Conservation (phyloP, 2,329 filamentous ascomycete species). For the Hypomyces rosellus region DNA sequence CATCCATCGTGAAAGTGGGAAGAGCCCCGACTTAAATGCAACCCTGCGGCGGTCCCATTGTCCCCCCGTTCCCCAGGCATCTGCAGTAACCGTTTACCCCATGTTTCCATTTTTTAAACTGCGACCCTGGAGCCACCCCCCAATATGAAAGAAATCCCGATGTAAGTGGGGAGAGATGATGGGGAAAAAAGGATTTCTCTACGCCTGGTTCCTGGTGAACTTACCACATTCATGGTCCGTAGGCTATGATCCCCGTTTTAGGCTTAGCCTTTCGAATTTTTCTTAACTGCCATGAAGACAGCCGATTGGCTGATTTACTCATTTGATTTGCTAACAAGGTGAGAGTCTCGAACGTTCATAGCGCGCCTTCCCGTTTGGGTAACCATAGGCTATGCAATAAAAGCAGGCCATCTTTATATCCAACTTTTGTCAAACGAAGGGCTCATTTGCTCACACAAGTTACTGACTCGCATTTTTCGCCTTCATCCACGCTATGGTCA, state of each 20-base stretch:
- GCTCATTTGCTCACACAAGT: too few species aligned
- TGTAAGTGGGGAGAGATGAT: neutral
- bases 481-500: too few species aligned
- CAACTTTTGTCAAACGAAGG: too few species aligned
- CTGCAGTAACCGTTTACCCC: constrained; percentile 4
- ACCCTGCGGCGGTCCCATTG: neutral
- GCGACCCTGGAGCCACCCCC: constrained; percentile 1
- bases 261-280: neutral
- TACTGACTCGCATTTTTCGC: too few species aligned
- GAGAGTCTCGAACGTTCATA: constrained; percentile 2
- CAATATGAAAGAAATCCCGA: neutral
- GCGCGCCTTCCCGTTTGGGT: neutral
- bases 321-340: constrained; percentile 1
- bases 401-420: too few species aligned
- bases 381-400: neutral
- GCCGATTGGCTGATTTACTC: constrained; percentile 3
- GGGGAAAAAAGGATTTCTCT: neutral
- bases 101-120: constrained; percentile 11
- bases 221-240: constrained; percentile 1
- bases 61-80: neutral
- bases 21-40: constrained; percentile 9
- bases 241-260: constrained; percentile 12
- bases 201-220: constrained; percentile 4
- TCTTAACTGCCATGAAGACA: neutral
- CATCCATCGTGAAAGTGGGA: constrained; percentile 1